Percentiles rank a stretch among this genome's conserved stretches.
phyloP scores from a whole-genome alignment of 23 red algal species.

The Cyanidium caldarium region DNA sequence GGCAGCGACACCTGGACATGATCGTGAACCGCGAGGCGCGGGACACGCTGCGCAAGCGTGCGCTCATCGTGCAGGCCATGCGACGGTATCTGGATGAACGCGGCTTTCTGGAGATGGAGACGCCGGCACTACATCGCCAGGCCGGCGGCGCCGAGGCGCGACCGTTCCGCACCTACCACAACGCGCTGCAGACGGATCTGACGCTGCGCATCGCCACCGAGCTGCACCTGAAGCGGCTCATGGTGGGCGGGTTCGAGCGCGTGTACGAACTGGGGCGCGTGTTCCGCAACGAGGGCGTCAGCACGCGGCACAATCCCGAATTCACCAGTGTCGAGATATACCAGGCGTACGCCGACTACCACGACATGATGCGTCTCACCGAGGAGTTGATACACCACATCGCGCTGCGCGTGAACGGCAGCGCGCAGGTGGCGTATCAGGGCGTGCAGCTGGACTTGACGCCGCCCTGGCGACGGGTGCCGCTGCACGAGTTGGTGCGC shows the following conservation, averaged over 20 bases:
- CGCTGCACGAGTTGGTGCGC: slow-evolving; percentile 59
- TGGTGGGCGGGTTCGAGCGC: slow-evolving; percentile 90
- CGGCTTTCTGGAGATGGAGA: slow-evolving; percentile 93
- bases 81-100: slow-evolving; percentile 51
- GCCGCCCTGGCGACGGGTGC: slow-evolving; percentile 50
- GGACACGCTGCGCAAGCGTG: slow-evolving; percentile 52
- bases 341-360: slow-evolving; percentile 86
- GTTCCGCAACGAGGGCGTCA: slow-evolving; percentile 86
- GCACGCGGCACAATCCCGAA: slow-evolving; percentile 87
- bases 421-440: slow-evolving; percentile 38
- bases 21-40: slow-evolving; percentile 51
- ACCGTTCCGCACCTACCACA: slow-evolving; percentile 80
- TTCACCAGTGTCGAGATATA: slow-evolving; percentile 98
- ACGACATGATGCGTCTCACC: slow-evolving; percentile 59
- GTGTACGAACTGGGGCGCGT: slow-evolving; percentile 90
- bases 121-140: slow-evolving; percentile 56
- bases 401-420: slow-evolving; percentile 29
- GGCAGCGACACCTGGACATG: slow-evolving; percentile 71
- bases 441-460: slow-evolving; percentile 35
- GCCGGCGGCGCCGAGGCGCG: slow-evolving; percentile 80
- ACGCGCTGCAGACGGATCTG: slow-evolving; percentile 63
- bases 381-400: slow-evolving; percentile 44
- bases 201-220: slow-evolving; percentile 87
- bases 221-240: slow-evolving; percentile 68
- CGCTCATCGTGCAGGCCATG: slow-evolving; percentile 52